Evolutionary conservation across 192 early-diverging fungal genomes (phyloP), one percentile per base, ranked within the genome.

Genomic region (Spinellus fusiger): DNA sequence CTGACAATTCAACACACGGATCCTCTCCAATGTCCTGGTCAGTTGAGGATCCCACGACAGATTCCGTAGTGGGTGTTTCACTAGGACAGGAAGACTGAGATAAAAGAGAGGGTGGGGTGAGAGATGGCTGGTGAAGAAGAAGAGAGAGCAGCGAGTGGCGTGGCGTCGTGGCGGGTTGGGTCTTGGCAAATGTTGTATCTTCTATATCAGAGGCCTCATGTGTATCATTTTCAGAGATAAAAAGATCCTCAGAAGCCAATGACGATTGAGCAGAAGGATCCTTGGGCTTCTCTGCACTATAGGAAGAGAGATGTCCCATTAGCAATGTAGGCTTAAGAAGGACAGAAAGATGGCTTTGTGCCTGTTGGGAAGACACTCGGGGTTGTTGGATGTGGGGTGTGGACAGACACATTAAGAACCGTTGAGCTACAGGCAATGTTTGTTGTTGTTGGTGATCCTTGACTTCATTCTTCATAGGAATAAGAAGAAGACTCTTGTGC

Each of bases 71-170:
- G n/a, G n/a, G n/a, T n/a, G n/a, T n/a, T n/a, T n/a, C n/a, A n/a
- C n/a, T n/a, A n/a, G n/a, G n/a, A n/a, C n/a, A n/a, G n/a, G n/a
- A n/a, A n/a, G n/a, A n/a, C n/a, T n/a, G n/a, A n/a, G n/a, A n/a
- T n/a, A n/a, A n/a, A n/a, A n/a, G n/a, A n/a, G n/a, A n/a, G n/a
- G n/a, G n/a, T n/a, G n/a, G n/a, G n/a, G n/a, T n/a, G n/a, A n/a
- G n/a, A n/a, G n/a, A 52, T 52, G 32, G 54, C 38, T 37, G 34
- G 38, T 59, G 57, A 27, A 59, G 32, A 13, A 59, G 31, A 47
- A 47, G 22, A 48, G 57, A 59, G 22, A 59, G 29, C 5, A 59
- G 44, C 26, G 57, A 59, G 47, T 44, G 40, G 49, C 46, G 57
- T 0, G 57, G 57, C 4, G 46, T 48, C 29, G 28, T 20, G 32